phyloP scores from a whole-genome alignment of 1,284 basidiomycete species.

The Vanrija humicola region DNA sequence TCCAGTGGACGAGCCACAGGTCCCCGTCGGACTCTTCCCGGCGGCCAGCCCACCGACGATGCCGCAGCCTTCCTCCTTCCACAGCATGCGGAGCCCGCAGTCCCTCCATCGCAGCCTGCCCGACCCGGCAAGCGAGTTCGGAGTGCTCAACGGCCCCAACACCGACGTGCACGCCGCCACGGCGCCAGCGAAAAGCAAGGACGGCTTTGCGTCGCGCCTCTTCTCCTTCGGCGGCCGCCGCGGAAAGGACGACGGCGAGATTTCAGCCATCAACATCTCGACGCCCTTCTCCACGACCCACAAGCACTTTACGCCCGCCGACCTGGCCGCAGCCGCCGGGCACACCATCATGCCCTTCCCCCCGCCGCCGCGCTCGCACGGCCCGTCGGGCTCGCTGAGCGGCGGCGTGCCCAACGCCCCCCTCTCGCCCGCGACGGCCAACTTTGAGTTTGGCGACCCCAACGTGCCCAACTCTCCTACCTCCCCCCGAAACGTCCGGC shows the following conservation, averaged over 20 bases:
- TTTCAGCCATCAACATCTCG: conserved; percentile 12
- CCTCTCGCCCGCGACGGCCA: neutral
- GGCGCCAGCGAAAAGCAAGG: too few species aligned
- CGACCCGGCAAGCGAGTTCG: too few species aligned
- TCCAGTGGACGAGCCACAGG: too few species aligned
- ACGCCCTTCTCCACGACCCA: conserved; percentile 9
- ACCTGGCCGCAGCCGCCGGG: neutral
- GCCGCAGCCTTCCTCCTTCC: neutral
- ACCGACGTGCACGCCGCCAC: too few species aligned
- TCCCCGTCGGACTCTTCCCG: too few species aligned
- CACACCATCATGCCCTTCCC: neutral
- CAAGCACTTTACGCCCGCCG: conserved; percentile 9
- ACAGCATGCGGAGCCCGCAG: neutral
- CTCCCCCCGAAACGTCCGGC: conserved; percentile 10
- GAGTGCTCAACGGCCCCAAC: too few species aligned
- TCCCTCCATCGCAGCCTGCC: too few species aligned
- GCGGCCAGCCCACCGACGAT: too few species aligned
- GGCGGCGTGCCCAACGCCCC: neutral
- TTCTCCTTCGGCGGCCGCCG: conserved; percentile 5
- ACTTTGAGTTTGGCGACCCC: too few species aligned
- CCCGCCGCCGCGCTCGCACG: neutral
- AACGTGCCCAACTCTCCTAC: conserved; percentile 7
- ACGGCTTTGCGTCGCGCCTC: conserved; percentile 7
- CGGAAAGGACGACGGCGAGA: conserved; percentile 4
- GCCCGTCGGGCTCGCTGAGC: neutral